A percentile compares a stretch with the other conserved stretches of the same genome.
These are phyloP conservation scores for Phytophthora colocasiae DNA, from an alignment of 352 stramenopile genomes.

Conservation along the genomic window DNA sequence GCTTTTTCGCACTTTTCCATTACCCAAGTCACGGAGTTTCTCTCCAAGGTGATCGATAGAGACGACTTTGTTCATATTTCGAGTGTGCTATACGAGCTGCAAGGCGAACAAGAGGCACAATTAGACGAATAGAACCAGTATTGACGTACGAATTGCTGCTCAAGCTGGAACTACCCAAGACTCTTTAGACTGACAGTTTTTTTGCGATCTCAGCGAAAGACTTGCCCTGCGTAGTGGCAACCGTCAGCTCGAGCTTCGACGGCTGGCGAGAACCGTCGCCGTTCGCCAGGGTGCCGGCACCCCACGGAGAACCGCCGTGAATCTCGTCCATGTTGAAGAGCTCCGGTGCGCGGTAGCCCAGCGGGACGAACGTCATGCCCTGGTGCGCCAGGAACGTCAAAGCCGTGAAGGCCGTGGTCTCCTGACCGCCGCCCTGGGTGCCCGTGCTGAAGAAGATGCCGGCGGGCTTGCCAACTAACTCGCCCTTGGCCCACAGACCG, in stretches of 20 bases:
- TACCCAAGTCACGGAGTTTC: constrained; percentile 51
- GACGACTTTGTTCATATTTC: constrained; percentile 44
- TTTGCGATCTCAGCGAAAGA: constrained; percentile 19
- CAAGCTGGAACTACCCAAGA: constrained; percentile 61
- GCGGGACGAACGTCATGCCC: constrained; percentile 20
- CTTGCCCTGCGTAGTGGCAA: constrained; percentile 7
- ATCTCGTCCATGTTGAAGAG: constrained; percentile 21
- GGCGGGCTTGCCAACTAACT: constrained; percentile 16
- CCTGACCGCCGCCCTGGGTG: constrained; percentile 10
- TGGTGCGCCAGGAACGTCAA: constrained; percentile 20
- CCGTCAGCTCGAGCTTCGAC: background rate
- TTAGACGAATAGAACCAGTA: constrained; percentile 24
- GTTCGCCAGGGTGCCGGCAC: constrained; percentile 8
- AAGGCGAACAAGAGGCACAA: constrained; percentile 10
- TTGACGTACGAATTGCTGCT: constrained; percentile 35
- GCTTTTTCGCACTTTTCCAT: constrained; percentile 51
- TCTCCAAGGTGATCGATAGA: constrained; percentile 51
- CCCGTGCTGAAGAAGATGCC: constrained; percentile 22
- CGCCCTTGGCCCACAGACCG: constrained; percentile 5
- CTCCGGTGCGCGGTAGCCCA: constrained; percentile 18
- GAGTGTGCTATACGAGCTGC: constrained; percentile 46
- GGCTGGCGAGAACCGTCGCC: constrained; percentile 13
- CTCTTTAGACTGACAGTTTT: constrained; percentile 12
- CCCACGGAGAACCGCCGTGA: constrained; percentile 23
- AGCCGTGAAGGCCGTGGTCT: constrained; percentile 8